Base-by-base conservation (phyloP, 2,329 filamentous ascomycete genomes). In the Apiospora phragmitis region DNA sequence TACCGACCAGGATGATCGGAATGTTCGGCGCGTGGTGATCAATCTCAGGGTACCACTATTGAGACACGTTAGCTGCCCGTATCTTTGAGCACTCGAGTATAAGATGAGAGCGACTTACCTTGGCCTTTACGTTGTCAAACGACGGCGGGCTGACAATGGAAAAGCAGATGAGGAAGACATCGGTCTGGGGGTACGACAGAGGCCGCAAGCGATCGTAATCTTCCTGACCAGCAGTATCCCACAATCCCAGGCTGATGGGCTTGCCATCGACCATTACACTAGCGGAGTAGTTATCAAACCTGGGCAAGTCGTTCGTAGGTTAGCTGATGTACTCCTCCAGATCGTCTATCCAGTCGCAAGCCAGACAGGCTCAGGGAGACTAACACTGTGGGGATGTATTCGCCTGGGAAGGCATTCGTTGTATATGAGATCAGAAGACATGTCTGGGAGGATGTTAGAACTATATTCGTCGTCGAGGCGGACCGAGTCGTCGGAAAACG, bases 251-350 rank as follows among this genome's bases (percentile, higher is more conserved):
- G 83, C 94, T 98, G 85, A 98, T 97, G 72, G 95, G 95, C 86
- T 97, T 97, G 78, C 95, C 94, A 86, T 98, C 96, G 70, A 98
- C 96, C 94, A 98, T 98, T 70, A 99, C 96, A 86, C 94, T 97
- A 75, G 96, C 96, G 47, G 95, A 97, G 87, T 98, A 98, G 86
- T 99, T 99, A 82, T 98, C 95, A 84, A 98, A 98, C 74, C 94
- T 97, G 76, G 32, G 72, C 59, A 67, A 65, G 24, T 59, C 70
- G 75, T 32, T 42, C 35, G 35, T 26, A 45, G 14, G 45, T 71
- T 45, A 71, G 70, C 35, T 47, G 18, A 35, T 72, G 78, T 73
- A 70, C 65, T 75, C 76, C 4, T 24, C 7, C 21, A 75, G 74
- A 73, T 69, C 24, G 68, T n/a, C 11, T 55, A 42, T 38, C 62